These are phyloP conservation scores for Solioccasus polychromus DNA, from an alignment of 768 basidiomycete species.

Conservation along the genomic window DNA sequence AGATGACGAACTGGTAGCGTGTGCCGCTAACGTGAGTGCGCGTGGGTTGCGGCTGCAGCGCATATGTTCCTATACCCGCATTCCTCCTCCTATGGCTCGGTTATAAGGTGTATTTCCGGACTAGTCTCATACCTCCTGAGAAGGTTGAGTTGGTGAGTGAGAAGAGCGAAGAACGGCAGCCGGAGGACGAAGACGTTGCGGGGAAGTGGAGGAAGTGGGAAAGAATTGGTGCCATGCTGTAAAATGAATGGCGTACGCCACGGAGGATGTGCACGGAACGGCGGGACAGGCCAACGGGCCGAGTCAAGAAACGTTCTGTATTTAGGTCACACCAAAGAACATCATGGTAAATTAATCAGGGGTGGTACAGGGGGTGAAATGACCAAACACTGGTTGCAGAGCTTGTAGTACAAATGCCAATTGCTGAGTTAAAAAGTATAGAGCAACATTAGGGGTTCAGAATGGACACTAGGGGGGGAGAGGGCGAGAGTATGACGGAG, in stretches of 20 bases:
- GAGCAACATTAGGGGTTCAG: not conserved
- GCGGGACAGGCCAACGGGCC: not conserved
- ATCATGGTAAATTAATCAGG: conserved; percentile 19
- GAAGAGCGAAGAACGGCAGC: conserved; percentile 57
- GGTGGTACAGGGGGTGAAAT: conserved; percentile 19
- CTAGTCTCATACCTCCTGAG: conserved; percentile 36
- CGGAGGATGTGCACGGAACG: too few species aligned
- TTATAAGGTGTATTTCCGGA: conserved; percentile 36
- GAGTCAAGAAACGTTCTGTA: not conserved
- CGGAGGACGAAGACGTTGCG: conserved; percentile 38
- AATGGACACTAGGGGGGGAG: conserved; percentile 6
- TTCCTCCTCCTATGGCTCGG: conserved; percentile 37
- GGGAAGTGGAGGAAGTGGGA: conserved; percentile 15
- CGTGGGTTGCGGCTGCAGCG: not conserved
- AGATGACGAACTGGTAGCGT: too few species aligned
- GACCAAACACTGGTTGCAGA: conserved; percentile 14
- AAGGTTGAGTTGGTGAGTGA: conserved; percentile 58
- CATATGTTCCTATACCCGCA: conserved; percentile 33
- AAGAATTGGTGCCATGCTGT: conserved; percentile 24
- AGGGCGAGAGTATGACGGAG: not conserved
- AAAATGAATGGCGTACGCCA: too few species aligned
- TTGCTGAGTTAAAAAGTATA: not conserved
- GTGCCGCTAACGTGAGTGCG: too few species aligned
- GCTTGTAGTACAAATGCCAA: conserved; percentile 28
- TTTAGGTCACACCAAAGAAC: not conserved